phyloP scores from a whole-genome alignment of 1,284 basidiomycete species.

The Anthracocystis walkeri region DNA sequence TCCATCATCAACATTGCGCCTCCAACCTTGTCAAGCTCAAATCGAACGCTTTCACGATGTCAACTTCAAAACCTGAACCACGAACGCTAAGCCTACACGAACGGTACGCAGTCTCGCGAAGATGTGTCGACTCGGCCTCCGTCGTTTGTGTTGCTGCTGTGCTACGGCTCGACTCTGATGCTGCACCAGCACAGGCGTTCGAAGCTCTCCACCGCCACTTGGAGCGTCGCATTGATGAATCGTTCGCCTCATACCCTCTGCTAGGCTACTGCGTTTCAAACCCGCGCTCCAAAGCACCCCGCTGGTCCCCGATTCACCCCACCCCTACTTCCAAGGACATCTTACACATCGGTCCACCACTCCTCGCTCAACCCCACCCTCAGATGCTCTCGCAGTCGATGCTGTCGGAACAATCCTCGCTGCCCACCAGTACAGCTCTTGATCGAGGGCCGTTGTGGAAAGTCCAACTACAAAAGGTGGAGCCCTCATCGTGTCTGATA shows the following conservation, averaged over 20 bases:
- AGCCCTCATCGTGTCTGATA: background rate
- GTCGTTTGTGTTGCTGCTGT: conserved; percentile 26
- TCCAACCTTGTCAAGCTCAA: background rate
- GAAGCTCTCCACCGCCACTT: conserved; percentile 5
- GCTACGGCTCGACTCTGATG: conserved; percentile 9
- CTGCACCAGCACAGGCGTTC: background rate
- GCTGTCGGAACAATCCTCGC: conserved; percentile 1
- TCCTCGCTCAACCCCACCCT: background rate
- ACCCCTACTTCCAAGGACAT: conserved; percentile 21
- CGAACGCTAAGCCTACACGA: conserved; percentile 32
- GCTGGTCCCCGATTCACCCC: conserved; percentile 7
- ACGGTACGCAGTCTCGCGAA: conserved; percentile 23
- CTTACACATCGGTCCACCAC: conserved; percentile 2
- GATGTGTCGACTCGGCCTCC: conserved; percentile 24
- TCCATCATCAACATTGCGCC: too few relatives aligned
- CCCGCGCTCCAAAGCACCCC: conserved; percentile 14
- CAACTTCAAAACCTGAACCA: conserved; percentile 3
- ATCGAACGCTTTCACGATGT: conserved; percentile 16
- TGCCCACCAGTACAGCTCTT: background rate
- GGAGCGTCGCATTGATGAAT: conserved; percentile 9
- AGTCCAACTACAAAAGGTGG: conserved; percentile 1
- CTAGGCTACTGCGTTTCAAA: conserved; percentile 19
- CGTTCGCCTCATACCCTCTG: conserved; percentile 16
- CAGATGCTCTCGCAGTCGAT: conserved; percentile 4
- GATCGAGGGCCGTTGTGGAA: conserved; percentile 27